A percentile compares a stretch with the other conserved stretches of the same genome.
Evolutionary conservation across 768 basidiomycete genomes (phyloP).

Genomic region (Artomyces pyxidatus): DNA sequence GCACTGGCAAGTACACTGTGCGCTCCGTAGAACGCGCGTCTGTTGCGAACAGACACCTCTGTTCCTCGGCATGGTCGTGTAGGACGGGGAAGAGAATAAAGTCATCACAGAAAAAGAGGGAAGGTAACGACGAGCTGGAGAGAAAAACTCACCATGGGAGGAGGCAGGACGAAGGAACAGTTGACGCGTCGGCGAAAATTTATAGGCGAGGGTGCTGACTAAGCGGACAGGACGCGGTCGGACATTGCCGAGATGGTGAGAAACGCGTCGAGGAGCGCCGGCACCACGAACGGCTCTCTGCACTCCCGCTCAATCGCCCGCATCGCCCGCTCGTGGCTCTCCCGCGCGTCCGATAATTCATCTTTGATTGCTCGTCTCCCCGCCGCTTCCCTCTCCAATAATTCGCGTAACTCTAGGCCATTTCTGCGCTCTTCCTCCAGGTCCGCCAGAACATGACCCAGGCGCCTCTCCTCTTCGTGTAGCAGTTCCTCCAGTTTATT

Average conservation of each 20-base stretch:
- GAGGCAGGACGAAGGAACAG: no score
- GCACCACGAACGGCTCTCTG: constrained; percentile 46
- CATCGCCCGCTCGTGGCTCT: constrained; percentile 29
- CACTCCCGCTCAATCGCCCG: constrained; percentile 43
- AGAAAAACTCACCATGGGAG: no score
- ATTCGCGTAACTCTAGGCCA: no score
- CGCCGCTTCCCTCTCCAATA: no score
- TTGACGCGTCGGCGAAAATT: no score
- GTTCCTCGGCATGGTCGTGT: constrained; percentile 82
- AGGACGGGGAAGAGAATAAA: constrained; percentile 89
- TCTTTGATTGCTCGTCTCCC: background rate
- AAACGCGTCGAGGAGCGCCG: constrained; percentile 48
- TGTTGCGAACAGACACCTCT: constrained; percentile 78
- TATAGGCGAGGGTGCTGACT: no score
- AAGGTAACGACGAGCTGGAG: no score
- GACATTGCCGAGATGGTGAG: constrained; percentile 39
- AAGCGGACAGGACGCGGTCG: background rate
- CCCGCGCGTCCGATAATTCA: background rate
- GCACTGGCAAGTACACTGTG: constrained; percentile 85
- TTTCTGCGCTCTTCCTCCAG: no score
- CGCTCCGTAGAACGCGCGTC: constrained; percentile 50
- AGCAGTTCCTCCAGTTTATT: no score
- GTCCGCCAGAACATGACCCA: no score
- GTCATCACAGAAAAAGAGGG: constrained; percentile 41
- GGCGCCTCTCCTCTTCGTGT: no score